phyloP scores from a whole-genome alignment of 2,329 filamentous ascomycete species.

The Lecanosticta acicola region DNA sequence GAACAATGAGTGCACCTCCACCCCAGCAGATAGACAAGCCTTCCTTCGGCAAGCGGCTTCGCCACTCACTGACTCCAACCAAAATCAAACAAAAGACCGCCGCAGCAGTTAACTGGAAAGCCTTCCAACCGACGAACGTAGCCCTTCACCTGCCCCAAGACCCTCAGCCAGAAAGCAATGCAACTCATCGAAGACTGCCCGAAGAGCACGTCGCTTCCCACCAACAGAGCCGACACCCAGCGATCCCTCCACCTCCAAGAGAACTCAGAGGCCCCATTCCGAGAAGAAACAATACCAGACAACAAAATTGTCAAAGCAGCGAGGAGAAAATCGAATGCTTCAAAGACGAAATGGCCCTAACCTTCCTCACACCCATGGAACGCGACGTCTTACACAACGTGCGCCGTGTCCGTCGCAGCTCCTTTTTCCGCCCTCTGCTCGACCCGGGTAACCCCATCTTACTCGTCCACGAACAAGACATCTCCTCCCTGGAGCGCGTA shows the following conservation, averaged over 20 bases:
- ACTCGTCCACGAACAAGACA: conserved; percentile 1
- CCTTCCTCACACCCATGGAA: conserved; percentile 5
- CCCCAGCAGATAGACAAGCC: no score
- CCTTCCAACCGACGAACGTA: conserved; percentile 1
- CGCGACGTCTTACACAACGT: conserved; percentile 3
- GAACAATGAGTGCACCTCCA: no score
- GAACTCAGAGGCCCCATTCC: conserved; percentile 4
- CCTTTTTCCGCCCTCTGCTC: conserved; percentile 5
- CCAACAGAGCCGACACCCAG: background rate
- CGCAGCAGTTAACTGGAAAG: background rate
- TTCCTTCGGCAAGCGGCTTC: no score
- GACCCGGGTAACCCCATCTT: conserved; percentile 4
- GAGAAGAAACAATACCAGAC: background rate
- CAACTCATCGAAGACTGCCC: background rate
- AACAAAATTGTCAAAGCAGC: background rate
- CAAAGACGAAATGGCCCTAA: background rate
- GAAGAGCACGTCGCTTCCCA: conserved; percentile 2
- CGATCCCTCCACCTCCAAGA: background rate
- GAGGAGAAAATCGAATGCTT: background rate
- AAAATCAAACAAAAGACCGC: no score
- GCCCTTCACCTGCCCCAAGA: conserved; percentile 3
- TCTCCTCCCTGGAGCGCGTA: background rate
- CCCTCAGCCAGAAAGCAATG: background rate
- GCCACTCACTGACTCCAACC: no score
- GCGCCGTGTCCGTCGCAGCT: background rate